Percentiles rank a stretch among this genome's conserved stretches.
These are phyloP conservation scores for Hyaloperonospora brassicae DNA, from an alignment of 352 stramenopile species.

Conservation along the genomic window DNA sequence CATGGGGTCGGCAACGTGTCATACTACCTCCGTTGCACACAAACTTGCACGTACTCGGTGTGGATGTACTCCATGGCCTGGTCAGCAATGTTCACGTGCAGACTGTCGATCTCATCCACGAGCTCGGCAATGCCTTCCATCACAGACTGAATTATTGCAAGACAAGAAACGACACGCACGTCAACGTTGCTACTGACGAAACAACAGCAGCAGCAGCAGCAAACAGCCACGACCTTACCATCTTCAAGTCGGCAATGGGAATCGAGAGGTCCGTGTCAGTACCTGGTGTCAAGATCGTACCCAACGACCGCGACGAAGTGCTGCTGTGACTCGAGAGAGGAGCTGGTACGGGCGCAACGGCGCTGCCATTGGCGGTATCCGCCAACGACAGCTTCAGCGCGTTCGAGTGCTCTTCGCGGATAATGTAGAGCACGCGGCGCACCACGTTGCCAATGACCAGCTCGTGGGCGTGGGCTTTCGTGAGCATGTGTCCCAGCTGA, in stretches of 20 bases:
- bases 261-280: conserved; percentile 77
- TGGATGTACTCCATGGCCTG: conserved; percentile 96
- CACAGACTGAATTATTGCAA: conserved; percentile 53
- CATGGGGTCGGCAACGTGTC: not conserved
- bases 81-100: conserved; percentile 94
- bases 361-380: conserved; percentile 1
- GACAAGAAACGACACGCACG: not conserved
- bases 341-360: conserved; percentile 8
- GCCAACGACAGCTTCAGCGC: conserved; percentile 46
- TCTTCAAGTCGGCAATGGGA: conserved; percentile 74
- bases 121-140: conserved; percentile 94
- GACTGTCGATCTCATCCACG: conserved; percentile 91
- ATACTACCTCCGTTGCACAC: not conserved
- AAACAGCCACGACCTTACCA: conserved; percentile 23
- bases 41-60: conserved; percentile 62
- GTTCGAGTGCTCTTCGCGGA: conserved; percentile 81
- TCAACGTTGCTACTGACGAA: not conserved
- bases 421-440: conserved; percentile 83
- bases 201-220: not conserved
- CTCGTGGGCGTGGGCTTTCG: conserved; percentile 71
- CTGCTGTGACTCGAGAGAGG: conserved; percentile 39
- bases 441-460: conserved; percentile 86
- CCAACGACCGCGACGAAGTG: conserved; percentile 65
- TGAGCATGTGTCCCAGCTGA: conserved; percentile 74
- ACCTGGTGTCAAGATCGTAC: conserved; percentile 72